These are phyloP conservation scores for Aspergillus tanneri DNA, from an alignment of 2,329 filamentous ascomycete genomes.

Conservation along the genomic window DNA sequence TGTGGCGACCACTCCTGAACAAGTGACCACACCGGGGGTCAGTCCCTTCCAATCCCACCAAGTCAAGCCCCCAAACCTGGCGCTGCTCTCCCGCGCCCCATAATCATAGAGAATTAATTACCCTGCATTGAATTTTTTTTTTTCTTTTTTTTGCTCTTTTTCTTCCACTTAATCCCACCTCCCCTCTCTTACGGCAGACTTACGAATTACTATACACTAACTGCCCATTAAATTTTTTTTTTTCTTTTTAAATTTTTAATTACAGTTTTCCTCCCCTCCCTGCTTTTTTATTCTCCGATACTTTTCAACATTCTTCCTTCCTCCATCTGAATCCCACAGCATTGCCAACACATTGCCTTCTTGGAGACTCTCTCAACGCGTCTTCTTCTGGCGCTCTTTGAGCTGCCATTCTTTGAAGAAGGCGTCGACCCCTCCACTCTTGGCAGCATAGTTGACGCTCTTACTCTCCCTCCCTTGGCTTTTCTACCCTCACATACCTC, in stretches of 20 bases:
- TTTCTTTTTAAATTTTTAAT: constrained; percentile 10
- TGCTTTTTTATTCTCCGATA: constrained; percentile 21
- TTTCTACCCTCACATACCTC: constrained; percentile 11
- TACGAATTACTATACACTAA: constrained; percentile 14
- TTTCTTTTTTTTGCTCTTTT: constrained; percentile 11
- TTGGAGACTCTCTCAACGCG: constrained; percentile 24
- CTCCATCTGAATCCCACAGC: constrained; percentile 19
- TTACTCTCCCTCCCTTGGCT: constrained; percentile 15
- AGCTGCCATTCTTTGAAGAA: constrained; percentile 29
- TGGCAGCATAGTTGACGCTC: constrained; percentile 23
- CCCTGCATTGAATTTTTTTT: constrained; percentile 8
- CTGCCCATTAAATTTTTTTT: constrained; percentile 3
- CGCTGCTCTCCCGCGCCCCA: constrained; percentile 18
- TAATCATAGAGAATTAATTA: constrained; percentile 9
- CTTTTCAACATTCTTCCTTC: constrained; percentile 18
- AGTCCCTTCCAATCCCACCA: constrained; percentile 7
- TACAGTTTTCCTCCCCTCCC: constrained; percentile 1
- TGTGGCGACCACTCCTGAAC: constrained; percentile 17
- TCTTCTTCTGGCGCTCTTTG: constrained; percentile 31
- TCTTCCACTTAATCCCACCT: constrained; percentile 3
- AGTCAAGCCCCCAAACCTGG: constrained; percentile 14
- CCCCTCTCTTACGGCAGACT: constrained; percentile 13
- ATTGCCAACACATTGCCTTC: constrained; percentile 28
- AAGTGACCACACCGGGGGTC: constrained; percentile 3
- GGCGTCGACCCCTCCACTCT: constrained; percentile 25